Conservation (phyloP, 495 filamentous ascomycete genomes). For the Xylaria castorea region DNA sequence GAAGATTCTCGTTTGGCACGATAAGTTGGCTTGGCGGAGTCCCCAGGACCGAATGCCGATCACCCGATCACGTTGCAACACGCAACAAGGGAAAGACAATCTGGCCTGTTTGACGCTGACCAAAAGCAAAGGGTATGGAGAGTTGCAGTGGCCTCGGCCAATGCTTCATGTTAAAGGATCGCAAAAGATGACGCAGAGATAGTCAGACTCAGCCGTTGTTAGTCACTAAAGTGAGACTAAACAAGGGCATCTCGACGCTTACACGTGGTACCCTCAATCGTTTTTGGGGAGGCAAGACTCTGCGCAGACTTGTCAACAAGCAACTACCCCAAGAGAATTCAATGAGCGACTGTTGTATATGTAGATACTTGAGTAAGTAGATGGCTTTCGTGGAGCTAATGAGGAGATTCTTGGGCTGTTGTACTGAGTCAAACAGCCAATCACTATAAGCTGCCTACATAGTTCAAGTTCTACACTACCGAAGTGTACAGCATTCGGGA, state of each 20-base stretch:
- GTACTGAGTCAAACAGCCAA: constrained; percentile 18
- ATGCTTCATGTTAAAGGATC: constrained; percentile 6
- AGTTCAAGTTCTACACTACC: neutral
- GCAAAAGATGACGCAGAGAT: constrained; percentile 10
- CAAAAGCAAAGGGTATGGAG: constrained; percentile 4
- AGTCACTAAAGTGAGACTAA: constrained; percentile 2
- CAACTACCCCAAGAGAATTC: neutral
- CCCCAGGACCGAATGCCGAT: constrained; percentile 38
- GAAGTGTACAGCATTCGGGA: neutral
- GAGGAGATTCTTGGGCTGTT: constrained; percentile 1
- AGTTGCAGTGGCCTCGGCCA: neutral
- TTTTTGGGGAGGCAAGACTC: neutral
- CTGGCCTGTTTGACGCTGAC: constrained; percentile 29
- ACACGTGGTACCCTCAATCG: neutral
- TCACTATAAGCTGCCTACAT: neutral
- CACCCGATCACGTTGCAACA: constrained; percentile 26
- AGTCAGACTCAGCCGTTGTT: constrained; percentile 4
- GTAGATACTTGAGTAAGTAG: neutral
- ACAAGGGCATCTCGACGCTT: neutral
- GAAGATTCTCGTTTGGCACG: constrained; percentile 29
- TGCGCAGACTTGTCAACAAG: neutral
- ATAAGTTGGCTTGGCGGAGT: constrained; percentile 17
- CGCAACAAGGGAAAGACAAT: constrained; percentile 29
- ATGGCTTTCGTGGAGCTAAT: neutral
- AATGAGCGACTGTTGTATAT: constrained; percentile 2